Evolutionary conservation across 306 rosid species (phyloP).

Genomic region (Ormosia semicastrata): DNA sequence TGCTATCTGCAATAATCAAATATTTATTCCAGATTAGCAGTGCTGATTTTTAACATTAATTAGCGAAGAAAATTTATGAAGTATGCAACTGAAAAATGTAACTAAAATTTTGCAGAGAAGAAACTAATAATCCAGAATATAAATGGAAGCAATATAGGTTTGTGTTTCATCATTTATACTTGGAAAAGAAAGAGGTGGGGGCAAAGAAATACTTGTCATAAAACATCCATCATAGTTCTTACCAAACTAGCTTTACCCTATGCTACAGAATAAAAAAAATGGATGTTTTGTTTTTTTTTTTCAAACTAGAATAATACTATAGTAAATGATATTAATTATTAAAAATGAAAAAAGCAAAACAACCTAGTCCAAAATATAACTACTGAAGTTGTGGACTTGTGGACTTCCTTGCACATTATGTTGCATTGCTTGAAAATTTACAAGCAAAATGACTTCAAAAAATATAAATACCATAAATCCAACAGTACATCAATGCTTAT

Average conservation of each 20-base stretch:
- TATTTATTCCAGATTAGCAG: neutral
- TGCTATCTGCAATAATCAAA: constrained; percentile 70
- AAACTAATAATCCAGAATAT: constrained; percentile 12
- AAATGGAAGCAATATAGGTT: neutral
- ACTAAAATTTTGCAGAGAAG: neutral
- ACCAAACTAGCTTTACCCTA: neutral
- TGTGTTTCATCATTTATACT: neutral
- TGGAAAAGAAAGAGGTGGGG: neutral
- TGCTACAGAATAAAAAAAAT: neutral
- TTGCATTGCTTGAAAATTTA: neutral
- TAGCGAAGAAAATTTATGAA: neutral
- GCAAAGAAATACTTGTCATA: neutral
- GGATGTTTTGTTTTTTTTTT: neutral
- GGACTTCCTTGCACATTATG: neutral
- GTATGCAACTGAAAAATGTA: neutral
- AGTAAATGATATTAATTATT: neutral
- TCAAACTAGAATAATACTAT: neutral
- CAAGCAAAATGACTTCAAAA: neutral
- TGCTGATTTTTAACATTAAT: neutral
- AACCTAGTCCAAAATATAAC: neutral
- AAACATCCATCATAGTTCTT: neutral
- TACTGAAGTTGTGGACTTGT: neutral
- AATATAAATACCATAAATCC: neutral
- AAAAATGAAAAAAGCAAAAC: neutral
- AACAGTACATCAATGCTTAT: neutral